These are phyloP conservation scores for Colletotrichum sp. DNA, from an alignment of 2,329 filamentous ascomycete species.

Conservation along the genomic window DNA sequence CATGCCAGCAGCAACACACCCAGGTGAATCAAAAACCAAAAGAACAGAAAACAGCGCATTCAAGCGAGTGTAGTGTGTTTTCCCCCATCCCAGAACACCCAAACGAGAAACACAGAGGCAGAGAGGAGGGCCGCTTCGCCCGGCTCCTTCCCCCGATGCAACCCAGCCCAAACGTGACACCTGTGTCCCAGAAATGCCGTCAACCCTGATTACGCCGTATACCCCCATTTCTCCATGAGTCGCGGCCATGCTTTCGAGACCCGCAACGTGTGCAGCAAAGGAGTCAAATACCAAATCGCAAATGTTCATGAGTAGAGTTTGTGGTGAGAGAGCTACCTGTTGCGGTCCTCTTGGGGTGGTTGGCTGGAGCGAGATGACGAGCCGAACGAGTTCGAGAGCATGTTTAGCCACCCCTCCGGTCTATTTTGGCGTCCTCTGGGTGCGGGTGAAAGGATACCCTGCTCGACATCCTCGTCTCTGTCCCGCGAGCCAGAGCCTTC, in stretches of 20 bases:
- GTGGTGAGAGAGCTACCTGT: neutral
- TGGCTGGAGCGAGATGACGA: constrained; percentile 7
- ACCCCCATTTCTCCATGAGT: neutral
- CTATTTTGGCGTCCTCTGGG: constrained; percentile 25
- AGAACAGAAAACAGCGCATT: neutral
- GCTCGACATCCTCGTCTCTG: constrained; percentile 46
- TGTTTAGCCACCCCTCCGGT: constrained; percentile 41
- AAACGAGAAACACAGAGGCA: neutral
- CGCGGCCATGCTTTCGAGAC: neutral
- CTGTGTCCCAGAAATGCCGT: neutral
- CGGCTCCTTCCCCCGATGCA: neutral
- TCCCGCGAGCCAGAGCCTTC: constrained; percentile 35
- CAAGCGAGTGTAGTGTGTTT: constrained; percentile 17
- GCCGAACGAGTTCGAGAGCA: constrained; percentile 36
- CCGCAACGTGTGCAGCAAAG: neutral
- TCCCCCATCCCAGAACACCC: neutral
- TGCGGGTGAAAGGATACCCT: constrained; percentile 37
- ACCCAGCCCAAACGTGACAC: constrained; percentile 1
- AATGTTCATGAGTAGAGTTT: neutral
- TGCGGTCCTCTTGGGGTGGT: constrained; percentile 14
- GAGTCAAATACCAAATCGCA: neutral
- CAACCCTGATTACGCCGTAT: constrained; percentile 10
- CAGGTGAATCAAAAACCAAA: neutral
- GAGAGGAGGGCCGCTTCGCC: neutral
- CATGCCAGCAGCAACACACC: neutral